A percentile compares a stretch with the other conserved stretches of the same genome.
phyloP scores from a whole-genome alignment of 1,139 yeast species.

The Geotrichum bryndzae region DNA sequence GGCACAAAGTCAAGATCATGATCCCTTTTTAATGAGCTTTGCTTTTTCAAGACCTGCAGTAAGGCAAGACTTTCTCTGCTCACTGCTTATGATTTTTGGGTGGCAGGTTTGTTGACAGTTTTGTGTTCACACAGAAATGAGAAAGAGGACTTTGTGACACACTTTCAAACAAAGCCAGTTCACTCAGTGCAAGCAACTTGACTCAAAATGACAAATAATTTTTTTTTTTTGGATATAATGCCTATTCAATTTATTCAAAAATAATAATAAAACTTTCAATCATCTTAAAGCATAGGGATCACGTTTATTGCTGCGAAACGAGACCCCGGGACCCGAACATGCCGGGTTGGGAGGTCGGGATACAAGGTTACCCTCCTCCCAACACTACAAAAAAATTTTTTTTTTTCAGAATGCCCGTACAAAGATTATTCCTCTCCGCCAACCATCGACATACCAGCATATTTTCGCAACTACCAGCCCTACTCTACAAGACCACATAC shows the following conservation, averaged over 20 bases:
- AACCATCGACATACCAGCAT: background rate
- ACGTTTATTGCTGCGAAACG: too few species aligned
- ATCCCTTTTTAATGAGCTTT: too few species aligned
- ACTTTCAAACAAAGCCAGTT: background rate
- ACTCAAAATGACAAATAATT: background rate
- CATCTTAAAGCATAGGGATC: background rate
- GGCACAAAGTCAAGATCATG: too few species aligned
- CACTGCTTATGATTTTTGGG: too few species aligned
- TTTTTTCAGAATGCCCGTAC: background rate
- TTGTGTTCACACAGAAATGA: background rate
- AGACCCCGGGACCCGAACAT: too few species aligned
- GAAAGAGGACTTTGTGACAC: background rate
- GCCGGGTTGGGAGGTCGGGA: background rate
- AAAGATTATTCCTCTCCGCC: background rate
- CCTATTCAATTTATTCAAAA: too few species aligned
- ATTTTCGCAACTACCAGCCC: background rate
- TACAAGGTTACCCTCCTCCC: background rate
- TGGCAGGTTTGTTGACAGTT: background rate
- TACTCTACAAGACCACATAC: background rate
- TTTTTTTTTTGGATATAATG: background rate
- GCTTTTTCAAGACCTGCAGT: too few species aligned
- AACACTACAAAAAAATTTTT: constrained; percentile 2
- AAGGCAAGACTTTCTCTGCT: too few species aligned
- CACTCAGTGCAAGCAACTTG: background rate
- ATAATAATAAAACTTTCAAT: background rate